These are phyloP conservation scores for Phylloporus sp. DNA, from an alignment of 768 basidiomycete genomes.

Conservation along the genomic window DNA sequence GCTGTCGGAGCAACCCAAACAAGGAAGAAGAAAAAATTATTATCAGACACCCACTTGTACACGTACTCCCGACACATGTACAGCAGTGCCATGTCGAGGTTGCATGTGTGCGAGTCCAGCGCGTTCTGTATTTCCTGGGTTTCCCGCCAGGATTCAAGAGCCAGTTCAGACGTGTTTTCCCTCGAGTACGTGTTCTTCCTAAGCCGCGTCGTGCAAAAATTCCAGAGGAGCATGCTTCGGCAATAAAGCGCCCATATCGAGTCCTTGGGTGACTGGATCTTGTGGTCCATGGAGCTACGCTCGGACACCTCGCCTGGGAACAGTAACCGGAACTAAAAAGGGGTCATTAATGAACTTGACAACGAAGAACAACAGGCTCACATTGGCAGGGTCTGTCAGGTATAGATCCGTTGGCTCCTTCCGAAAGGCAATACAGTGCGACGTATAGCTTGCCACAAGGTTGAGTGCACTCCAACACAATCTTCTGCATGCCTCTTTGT, in stretches of 20 bases:
- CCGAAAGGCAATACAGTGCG: conserved; percentile 63
- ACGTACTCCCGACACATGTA: conserved; percentile 68
- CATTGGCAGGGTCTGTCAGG: conserved; percentile 62
- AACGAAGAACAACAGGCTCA: conserved; percentile 32
- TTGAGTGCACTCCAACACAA: conserved; percentile 73
- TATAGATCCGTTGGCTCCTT: conserved; percentile 52
- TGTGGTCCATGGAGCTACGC: conserved; percentile 39
- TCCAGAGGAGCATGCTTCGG: conserved; percentile 79
- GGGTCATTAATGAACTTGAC: conserved; percentile 10
- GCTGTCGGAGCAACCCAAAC: conserved; percentile 7
- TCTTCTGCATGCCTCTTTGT: conserved; percentile 67
- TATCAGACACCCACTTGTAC: conserved; percentile 53
- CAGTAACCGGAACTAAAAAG: conserved; percentile 38
- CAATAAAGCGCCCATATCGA: conserved; percentile 80
- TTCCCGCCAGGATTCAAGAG: conserved; percentile 62
- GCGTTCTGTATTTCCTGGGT: conserved; percentile 62
- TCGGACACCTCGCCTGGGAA: conserved; percentile 73
- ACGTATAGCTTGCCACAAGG: conserved; percentile 62
- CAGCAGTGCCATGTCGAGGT: conserved; percentile 60
- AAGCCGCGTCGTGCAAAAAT: conserved; percentile 52
- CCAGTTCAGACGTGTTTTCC: conserved; percentile 55
- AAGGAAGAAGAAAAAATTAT: conserved; percentile 5
- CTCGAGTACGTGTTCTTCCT: conserved; percentile 37
- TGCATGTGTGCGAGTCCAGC: conserved; percentile 64
- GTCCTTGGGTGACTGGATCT: conserved; percentile 60